Evolutionary conservation across 164 flowering plant species (phyloP).

Genomic region (Houttuynia cordata): DNA sequence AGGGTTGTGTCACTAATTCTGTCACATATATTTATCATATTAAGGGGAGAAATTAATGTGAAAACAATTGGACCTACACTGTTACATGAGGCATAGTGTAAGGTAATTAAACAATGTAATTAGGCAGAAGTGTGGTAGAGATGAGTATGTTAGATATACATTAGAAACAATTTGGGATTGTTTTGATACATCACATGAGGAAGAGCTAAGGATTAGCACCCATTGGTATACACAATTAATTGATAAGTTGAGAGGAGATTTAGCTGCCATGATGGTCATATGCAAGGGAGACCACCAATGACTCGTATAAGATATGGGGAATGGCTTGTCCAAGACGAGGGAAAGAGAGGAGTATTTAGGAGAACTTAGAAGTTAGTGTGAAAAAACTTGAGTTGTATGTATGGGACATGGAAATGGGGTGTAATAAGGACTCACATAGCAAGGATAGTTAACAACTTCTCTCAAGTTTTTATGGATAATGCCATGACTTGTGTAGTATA

Average conservation of each 20-base stretch:
- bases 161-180: too few species aligned
- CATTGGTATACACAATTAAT: too few species aligned
- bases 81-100: too few species aligned
- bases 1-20: too few species aligned
- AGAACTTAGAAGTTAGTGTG: neutral
- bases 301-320: neutral
- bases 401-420: neutral
- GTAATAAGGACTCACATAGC: neutral
- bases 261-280: neutral
- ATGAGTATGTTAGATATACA: too few species aligned
- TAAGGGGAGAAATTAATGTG: too few species aligned
- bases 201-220: neutral
- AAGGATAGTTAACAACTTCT: neutral
- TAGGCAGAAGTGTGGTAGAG: too few species aligned
- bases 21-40: too few species aligned
- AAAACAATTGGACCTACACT: too few species aligned
- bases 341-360: neutral
- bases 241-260: neutral
- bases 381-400: neutral
- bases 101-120: too few species aligned
- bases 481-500: neutral
- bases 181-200: too few species aligned
- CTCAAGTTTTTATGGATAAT: neutral
- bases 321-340: neutral
- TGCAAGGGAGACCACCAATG: neutral